Percentiles rank a stretch among this genome's conserved stretches.
These are phyloP conservation scores for Xylaria sp. DNA, from an alignment of 2,329 filamentous ascomycete genomes.

Conservation along the genomic window DNA sequence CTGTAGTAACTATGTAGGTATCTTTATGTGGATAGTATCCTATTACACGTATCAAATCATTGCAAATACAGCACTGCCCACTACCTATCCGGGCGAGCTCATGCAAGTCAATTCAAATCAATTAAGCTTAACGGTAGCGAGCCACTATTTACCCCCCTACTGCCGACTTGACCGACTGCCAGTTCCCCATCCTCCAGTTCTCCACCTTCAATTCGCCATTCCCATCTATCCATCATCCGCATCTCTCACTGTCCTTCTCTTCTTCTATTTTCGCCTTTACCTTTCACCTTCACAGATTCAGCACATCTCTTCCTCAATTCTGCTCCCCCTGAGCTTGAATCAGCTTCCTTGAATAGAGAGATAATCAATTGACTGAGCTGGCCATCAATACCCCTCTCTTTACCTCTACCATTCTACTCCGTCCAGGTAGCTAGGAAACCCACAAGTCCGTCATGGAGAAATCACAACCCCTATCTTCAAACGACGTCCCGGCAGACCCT, in stretches of 20 bases:
- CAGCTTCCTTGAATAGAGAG: not conserved
- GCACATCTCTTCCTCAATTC: not conserved
- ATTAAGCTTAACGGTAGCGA: constrained; percentile 15
- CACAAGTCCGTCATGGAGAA: constrained; percentile 23
- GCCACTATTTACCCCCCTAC: constrained; percentile 3
- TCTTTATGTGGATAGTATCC: no score
- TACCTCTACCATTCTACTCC: not conserved
- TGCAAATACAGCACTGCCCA: not conserved
- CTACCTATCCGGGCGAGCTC: not conserved
- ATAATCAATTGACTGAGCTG: constrained; percentile 1
- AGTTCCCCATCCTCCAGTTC: no score
- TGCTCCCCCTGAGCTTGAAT: no score
- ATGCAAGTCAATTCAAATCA: constrained; percentile 17
- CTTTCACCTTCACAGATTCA: not conserved
- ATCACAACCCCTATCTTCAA: constrained; percentile 26
- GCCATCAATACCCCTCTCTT: not conserved
- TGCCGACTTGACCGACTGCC: not conserved
- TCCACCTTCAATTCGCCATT: no score
- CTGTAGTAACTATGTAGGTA: no score
- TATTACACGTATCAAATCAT: no score
- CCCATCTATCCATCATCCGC: not conserved
- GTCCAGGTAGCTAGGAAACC: not conserved
- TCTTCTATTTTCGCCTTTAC: constrained; percentile 1
- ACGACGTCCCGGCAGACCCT: constrained; percentile 44
- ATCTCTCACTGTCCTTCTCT: not conserved